Percentiles rank a stretch among this genome's conserved stretches.
phyloP scores from a whole-genome alignment of 495 filamentous ascomycete genomes.

The Cercophora sp. region DNA sequence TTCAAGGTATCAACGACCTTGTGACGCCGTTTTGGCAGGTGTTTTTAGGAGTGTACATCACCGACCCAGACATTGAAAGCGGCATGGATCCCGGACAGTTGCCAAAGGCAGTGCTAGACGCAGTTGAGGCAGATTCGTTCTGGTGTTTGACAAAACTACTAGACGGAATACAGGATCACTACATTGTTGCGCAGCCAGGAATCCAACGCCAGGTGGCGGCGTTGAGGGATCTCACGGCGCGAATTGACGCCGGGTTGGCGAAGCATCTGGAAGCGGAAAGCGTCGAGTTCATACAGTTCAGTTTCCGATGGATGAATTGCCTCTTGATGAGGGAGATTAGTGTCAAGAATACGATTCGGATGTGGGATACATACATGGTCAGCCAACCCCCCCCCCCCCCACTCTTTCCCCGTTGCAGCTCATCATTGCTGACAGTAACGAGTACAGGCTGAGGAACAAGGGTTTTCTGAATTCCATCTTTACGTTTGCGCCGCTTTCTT shows the following conservation, averaged over 20 bases:
- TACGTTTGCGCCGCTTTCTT: conserved; percentile 98
- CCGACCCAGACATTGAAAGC: conserved; percentile 82
- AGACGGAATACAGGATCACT: conserved; percentile 98
- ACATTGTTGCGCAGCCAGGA: conserved; percentile 94
- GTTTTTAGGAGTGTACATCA: conserved; percentile 90
- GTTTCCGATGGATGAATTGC: conserved; percentile 99
- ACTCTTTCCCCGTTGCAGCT: background rate
- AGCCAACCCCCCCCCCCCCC: conserved; percentile 21
- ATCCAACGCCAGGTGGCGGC: conserved; percentile 91
- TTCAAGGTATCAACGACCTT: conserved; percentile 97
- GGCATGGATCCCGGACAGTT: conserved; percentile 96
- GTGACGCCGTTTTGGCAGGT: conserved; percentile 98
- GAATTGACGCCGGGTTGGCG: conserved; percentile 80
- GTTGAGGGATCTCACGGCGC: conserved; percentile 78
- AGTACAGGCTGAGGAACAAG: conserved; percentile 92
- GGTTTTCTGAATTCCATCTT: conserved; percentile 95
- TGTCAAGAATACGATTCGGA: conserved; percentile 90
- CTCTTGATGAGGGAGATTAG: conserved; percentile 95
- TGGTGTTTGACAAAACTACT: conserved; percentile 97
- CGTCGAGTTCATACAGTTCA: conserved; percentile 98
- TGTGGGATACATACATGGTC: conserved; percentile 99
- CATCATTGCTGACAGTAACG: too few species aligned
- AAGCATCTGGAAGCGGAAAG: conserved; percentile 85
- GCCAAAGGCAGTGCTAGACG: conserved; percentile 85
- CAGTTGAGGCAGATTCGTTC: conserved; percentile 95